These are phyloP conservation scores for Rhodocollybia butyracea DNA, from an alignment of 768 basidiomycete species.

Conservation along the genomic window DNA sequence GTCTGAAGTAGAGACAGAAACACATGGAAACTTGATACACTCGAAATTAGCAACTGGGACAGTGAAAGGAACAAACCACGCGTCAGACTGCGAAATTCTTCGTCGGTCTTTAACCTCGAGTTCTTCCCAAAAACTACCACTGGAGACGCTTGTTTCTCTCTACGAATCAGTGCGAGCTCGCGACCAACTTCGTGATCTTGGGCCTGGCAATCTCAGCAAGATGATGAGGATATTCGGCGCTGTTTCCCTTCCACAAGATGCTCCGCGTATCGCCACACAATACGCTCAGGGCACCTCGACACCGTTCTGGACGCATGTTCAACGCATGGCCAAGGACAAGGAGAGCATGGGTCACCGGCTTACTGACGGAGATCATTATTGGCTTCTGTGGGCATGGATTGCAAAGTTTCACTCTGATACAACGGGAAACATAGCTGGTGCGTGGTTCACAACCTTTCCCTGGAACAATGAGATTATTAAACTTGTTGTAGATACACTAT, in stretches of 20 bases:
- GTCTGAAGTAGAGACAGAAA: too few relatives aligned
- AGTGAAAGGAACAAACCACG: background rate
- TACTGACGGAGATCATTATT: slow-evolving; percentile 51
- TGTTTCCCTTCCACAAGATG: slow-evolving; percentile 33
- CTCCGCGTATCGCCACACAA: slow-evolving; percentile 19
- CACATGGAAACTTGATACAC: too few relatives aligned
- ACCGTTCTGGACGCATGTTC: slow-evolving; percentile 49
- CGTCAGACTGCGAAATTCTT: background rate
- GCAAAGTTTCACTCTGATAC: slow-evolving; percentile 21
- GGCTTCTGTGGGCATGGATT: slow-evolving; percentile 53
- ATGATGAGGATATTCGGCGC: slow-evolving; percentile 50
- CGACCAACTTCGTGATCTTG: slow-evolving; percentile 30
- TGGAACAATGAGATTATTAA: background rate
- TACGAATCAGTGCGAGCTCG: slow-evolving; percentile 34
- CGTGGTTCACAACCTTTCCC: background rate
- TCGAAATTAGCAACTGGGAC: too few relatives aligned
- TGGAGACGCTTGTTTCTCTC: slow-evolving; percentile 33
- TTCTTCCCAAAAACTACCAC: slow-evolving; percentile 14
- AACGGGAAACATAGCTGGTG: slow-evolving; percentile 12
- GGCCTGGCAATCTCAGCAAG: slow-evolving; percentile 31
- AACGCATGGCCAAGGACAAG: slow-evolving; percentile 45
- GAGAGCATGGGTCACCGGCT: slow-evolving; percentile 26
- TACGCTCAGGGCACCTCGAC: slow-evolving; percentile 22
- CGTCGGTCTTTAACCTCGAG: slow-evolving; percentile 18
- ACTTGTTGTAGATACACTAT: slow-evolving; percentile 12